Conservation (phyloP, 2,329 filamentous ascomycete species). For the Sporothrix curviconia region DNA sequence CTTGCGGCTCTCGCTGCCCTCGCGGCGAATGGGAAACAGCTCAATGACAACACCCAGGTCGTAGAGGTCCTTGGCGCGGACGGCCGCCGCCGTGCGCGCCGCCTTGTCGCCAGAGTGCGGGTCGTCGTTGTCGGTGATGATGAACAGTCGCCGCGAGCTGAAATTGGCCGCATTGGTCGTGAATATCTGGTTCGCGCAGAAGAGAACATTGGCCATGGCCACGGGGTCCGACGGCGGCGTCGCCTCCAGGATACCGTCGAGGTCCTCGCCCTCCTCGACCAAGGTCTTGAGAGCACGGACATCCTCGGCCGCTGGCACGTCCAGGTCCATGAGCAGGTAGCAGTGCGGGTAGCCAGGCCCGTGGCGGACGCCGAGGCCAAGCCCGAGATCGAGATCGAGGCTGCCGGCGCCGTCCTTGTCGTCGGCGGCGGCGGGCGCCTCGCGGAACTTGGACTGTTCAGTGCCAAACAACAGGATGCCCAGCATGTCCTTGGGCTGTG, state of each 20-base stretch:
- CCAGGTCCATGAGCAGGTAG: slow-evolving; percentile 82
- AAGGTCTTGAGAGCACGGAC: slow-evolving; percentile 72
- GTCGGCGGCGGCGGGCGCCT: neutral
- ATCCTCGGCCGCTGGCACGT: slow-evolving; percentile 78
- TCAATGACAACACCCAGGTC: slow-evolving; percentile 89
- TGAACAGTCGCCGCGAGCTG: slow-evolving; percentile 83
- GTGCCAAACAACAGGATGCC: slow-evolving; percentile 90
- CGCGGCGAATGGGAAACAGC: slow-evolving; percentile 77
- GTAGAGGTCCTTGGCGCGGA: slow-evolving; percentile 89
- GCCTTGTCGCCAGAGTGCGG: slow-evolving; percentile 70
- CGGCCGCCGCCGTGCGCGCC: slow-evolving; percentile 67
- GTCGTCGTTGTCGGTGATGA: slow-evolving; percentile 90
- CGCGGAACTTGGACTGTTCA: slow-evolving; percentile 68
- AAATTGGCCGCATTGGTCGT: slow-evolving; percentile 94
- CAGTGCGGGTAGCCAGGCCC: slow-evolving; percentile 76
- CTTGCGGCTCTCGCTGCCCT: slow-evolving; percentile 48
- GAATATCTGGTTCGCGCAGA: slow-evolving; percentile 94
- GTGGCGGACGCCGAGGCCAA: neutral
- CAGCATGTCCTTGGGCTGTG: slow-evolving; percentile 95
- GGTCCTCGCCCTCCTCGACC: slow-evolving; percentile 70
- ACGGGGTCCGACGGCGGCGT: slow-evolving; percentile 53
- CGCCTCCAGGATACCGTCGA: slow-evolving; percentile 61
- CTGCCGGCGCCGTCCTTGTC: neutral
- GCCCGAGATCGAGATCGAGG: no score
- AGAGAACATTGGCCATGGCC: slow-evolving; percentile 82